phyloP scores from a whole-genome alignment of 2,329 filamentous ascomycete genomes.

The Phyllosticta citriasiana region DNA sequence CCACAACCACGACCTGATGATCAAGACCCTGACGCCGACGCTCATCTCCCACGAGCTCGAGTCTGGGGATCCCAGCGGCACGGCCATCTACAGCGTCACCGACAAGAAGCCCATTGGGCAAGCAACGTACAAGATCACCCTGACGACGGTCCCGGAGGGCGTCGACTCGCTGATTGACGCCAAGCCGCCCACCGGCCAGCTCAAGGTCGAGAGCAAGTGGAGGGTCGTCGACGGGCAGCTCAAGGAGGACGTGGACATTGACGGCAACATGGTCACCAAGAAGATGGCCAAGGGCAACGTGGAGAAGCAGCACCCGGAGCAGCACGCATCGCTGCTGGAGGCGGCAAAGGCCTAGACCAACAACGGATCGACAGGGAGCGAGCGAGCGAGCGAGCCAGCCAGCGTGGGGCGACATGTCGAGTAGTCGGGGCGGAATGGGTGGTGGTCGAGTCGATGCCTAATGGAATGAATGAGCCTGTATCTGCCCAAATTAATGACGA shows the following conservation, averaged over 20 bases:
- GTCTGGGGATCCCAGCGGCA: constrained; percentile 20
- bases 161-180: constrained; percentile 30
- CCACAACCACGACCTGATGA: constrained; percentile 32
- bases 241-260: constrained; percentile 31
- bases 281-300: constrained; percentile 32
- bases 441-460: background rate
- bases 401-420: too few species aligned
- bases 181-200: constrained; percentile 28
- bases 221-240: constrained; percentile 23
- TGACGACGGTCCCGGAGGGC: constrained; percentile 26
- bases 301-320: constrained; percentile 30
- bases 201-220: constrained; percentile 31
- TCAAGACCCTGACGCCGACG: constrained; percentile 27
- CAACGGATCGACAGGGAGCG: background rate
- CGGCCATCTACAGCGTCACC: constrained; percentile 27
- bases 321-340: constrained; percentile 25
- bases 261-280: constrained; percentile 34
- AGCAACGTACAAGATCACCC: constrained; percentile 32
- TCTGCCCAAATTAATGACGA: background rate
- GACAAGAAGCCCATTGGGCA: constrained; percentile 32
- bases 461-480: background rate
- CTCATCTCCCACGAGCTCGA: constrained; percentile 25
- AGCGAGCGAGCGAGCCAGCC: background rate
- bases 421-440: background rate
- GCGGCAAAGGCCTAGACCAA: constrained; percentile 14